phyloP scores from a whole-genome alignment of 2,329 filamentous ascomycete genomes.

The Phaeosphaeria sp. region DNA sequence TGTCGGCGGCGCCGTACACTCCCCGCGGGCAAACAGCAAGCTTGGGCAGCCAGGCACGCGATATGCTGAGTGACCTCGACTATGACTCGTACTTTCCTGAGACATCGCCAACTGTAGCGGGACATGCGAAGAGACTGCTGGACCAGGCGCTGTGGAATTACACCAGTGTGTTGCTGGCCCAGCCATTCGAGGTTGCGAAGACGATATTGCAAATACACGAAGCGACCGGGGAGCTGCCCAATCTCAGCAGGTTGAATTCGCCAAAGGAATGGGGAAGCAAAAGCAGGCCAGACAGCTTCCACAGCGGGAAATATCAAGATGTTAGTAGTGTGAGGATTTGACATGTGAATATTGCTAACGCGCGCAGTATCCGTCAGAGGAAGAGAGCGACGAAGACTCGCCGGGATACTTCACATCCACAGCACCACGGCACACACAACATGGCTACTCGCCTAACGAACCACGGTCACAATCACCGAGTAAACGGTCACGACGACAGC shows the following conservation, averaged over 20 bases:
- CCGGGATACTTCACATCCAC: constrained; percentile 83
- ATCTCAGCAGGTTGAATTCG: constrained; percentile 18
- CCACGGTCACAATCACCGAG: constrained; percentile 47
- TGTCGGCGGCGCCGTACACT: constrained; percentile 26
- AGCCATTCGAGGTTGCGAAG: constrained; percentile 98
- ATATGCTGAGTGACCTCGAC: constrained; percentile 88
- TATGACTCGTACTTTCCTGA: constrained; percentile 88
- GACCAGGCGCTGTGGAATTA: constrained; percentile 94
- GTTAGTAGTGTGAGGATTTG: constrained; percentile 19
- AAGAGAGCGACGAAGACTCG: constrained; percentile 74
- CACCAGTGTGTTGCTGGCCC: constrained; percentile 83
- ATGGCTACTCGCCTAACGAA: constrained; percentile 38
- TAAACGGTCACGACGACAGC: constrained; percentile 44
- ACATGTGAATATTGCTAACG: constrained; percentile 27
- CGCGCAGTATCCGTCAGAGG: constrained; percentile 63
- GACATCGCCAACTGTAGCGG: constrained; percentile 70
- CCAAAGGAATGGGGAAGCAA: constrained; percentile 23
- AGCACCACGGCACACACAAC: constrained; percentile 58
- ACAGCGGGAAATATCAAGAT: constrained; percentile 45
- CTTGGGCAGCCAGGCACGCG: constrained; percentile 72
- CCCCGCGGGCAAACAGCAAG: constrained; percentile 53
- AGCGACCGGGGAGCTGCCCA: constrained; percentile 46
- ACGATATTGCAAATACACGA: constrained; percentile 82
- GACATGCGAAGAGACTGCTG: constrained; percentile 76
- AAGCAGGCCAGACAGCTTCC: constrained; percentile 41